phyloP scores from a whole-genome alignment of 2,329 filamentous ascomycete species.

The Mollisiaceae sp. region DNA sequence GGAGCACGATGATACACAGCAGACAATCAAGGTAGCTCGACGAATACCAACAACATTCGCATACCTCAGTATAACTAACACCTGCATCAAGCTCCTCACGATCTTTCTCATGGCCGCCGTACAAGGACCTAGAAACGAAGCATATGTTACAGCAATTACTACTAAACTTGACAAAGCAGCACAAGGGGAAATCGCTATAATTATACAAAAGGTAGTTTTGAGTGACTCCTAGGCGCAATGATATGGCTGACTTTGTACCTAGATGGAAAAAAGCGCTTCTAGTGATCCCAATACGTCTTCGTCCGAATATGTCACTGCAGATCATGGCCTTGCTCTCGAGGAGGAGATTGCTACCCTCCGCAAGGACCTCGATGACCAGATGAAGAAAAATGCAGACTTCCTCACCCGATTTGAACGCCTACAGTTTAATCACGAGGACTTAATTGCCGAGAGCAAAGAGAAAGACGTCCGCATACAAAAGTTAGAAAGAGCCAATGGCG shows the following conservation, averaged over 20 bases:
- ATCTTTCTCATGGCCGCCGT: slow-evolving; percentile 68
- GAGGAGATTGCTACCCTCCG: slow-evolving; percentile 51
- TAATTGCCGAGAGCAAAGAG: slow-evolving; percentile 57
- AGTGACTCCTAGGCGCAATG: neutral
- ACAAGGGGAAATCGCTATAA: slow-evolving; percentile 47
- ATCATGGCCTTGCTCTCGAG: slow-evolving; percentile 46
- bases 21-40: slow-evolving; percentile 55
- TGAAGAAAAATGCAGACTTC: slow-evolving; percentile 63
- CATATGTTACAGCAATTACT: slow-evolving; percentile 56
- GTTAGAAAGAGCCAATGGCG: slow-evolving; percentile 50
- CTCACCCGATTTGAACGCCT: slow-evolving; percentile 64
- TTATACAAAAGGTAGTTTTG: slow-evolving; percentile 35
- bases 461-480: slow-evolving; percentile 54
- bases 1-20: slow-evolving; percentile 59
- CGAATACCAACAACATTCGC: neutral
- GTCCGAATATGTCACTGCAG: neutral
- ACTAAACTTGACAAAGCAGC: slow-evolving; percentile 47
- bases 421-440: slow-evolving; percentile 65
- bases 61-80: slow-evolving; percentile 31
- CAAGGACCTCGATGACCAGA: slow-evolving; percentile 59
- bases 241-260: neutral
- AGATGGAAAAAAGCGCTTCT: slow-evolving; percentile 13
- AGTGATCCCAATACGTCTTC: slow-evolving; percentile 7
- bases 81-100: slow-evolving; percentile 59
- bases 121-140: slow-evolving; percentile 60